phyloP scores from a whole-genome alignment of 139 green algal genomes.

The Chlamydomonas schloesseri region DNA sequence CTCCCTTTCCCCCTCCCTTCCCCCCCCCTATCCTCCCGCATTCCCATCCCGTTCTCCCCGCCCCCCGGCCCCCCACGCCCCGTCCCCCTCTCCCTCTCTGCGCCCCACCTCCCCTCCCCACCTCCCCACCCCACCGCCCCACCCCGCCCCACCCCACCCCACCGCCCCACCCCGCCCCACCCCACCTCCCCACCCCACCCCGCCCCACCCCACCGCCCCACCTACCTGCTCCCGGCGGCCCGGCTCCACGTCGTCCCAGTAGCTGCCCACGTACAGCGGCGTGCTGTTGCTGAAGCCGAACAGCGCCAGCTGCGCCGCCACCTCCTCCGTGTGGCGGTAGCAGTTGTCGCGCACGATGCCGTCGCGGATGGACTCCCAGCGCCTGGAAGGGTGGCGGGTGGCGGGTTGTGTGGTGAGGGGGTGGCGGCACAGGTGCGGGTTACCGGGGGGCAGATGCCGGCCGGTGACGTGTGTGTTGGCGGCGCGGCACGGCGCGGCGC shows the following conservation, averaged over 20 bases:
- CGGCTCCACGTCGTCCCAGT: slow-evolving; percentile 45
- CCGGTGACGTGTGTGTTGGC: too few relatives aligned
- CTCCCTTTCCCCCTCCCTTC: background rate
- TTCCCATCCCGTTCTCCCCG: too few relatives aligned
- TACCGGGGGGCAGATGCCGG: too few relatives aligned
- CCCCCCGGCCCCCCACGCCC: too few relatives aligned
- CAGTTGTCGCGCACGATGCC: slow-evolving; percentile 59
- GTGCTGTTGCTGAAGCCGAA: background rate
- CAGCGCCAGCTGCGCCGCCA: background rate
- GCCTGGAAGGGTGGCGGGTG: background rate
- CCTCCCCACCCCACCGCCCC: too few relatives aligned
- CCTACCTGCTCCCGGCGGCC: background rate
- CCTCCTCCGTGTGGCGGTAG: slow-evolving; percentile 53
- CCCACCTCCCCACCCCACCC: background rate
- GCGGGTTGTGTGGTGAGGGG: background rate
- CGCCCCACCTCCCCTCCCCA: too few relatives aligned
- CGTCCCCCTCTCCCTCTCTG: too few relatives aligned
- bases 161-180: background rate
- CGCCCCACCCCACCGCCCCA: background rate
- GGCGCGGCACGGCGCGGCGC: too few relatives aligned
- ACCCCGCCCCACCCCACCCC: too few relatives aligned
- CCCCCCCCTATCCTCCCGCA: too few relatives aligned
- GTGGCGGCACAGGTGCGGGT: too few relatives aligned
- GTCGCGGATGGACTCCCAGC: slow-evolving; percentile 8
- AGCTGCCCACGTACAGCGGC: slow-evolving; percentile 46